phyloP scores from a whole-genome alignment of 352 stramenopile genomes.

The Elongisporangium anandrum region DNA sequence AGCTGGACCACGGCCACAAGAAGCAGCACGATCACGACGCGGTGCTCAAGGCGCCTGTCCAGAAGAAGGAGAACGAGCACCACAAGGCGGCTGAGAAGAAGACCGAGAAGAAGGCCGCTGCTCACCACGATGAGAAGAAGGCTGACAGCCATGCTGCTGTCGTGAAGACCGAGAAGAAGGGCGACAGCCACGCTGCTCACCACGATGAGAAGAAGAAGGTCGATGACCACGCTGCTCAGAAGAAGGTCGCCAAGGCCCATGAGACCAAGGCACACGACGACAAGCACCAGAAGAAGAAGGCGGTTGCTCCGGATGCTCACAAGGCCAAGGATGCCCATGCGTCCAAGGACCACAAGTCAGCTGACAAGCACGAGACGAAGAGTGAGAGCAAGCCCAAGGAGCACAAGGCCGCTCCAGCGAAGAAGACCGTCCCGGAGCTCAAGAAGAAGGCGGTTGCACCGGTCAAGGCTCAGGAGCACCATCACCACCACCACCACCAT shows the following conservation, averaged over 20 bases:
- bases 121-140: no score
- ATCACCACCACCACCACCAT: no score
- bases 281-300: background rate
- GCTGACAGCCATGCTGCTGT: no score
- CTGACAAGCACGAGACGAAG: background rate
- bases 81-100: background rate
- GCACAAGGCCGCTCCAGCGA: conserved; percentile 1
- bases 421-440: background rate
- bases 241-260: no score
- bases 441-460: background rate
- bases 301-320: background rate
- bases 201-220: no score
- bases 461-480: background rate
- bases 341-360: background rate
- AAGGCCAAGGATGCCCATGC: background rate
- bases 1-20: background rate
- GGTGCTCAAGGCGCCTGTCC: background rate
- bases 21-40: background rate
- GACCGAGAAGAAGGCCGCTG: no score
- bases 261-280: no score
- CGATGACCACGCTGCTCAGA: no score
- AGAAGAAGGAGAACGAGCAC: background rate
- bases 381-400: background rate
- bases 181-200: no score
- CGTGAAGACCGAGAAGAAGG: no score